These are phyloP conservation scores for Rhododendron williamsianum DNA, from an alignment of 148 eudicot genomes.

Conservation along the genomic window DNA sequence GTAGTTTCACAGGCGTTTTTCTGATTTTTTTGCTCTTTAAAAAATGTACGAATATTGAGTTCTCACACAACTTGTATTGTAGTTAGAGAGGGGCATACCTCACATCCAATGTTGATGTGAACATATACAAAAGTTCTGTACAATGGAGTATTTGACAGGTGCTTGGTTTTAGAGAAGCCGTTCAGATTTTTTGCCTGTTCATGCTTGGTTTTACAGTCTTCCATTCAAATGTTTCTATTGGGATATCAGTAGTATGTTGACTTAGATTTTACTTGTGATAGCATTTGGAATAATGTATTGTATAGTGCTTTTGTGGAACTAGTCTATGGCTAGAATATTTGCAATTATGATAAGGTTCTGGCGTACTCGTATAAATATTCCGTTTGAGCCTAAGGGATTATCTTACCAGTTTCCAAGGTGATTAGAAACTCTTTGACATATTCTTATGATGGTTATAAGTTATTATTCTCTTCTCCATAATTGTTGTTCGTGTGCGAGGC, in stretches of 20 bases:
- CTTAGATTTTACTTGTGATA: background rate
- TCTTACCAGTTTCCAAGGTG: background rate
- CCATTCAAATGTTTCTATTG: background rate
- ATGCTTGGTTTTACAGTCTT: background rate
- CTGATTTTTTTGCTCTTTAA: background rate
- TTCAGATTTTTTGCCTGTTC: constrained; percentile 6
- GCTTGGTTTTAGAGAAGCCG: background rate
- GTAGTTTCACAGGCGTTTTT: constrained; percentile 11
- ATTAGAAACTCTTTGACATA: background rate
- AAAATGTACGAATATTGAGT: constrained; percentile 8
- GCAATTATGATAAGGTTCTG: background rate
- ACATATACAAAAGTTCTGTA: constrained; percentile 20
- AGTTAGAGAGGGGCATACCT: constrained; percentile 18
- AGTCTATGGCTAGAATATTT: background rate
- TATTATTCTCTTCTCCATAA: background rate
- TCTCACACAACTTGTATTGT: constrained; percentile 19
- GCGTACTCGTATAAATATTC: background rate
- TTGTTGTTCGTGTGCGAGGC: background rate
- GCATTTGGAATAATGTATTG: background rate
- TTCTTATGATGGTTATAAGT: background rate
- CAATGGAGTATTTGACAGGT: constrained; percentile 10
- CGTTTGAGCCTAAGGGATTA: background rate
- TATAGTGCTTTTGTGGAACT: background rate
- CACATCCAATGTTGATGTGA: constrained; percentile 26
- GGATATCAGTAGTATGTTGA: background rate